Conservation (phyloP, 2,329 filamentous ascomycete genomes). For the Penicillium rolfsii region DNA sequence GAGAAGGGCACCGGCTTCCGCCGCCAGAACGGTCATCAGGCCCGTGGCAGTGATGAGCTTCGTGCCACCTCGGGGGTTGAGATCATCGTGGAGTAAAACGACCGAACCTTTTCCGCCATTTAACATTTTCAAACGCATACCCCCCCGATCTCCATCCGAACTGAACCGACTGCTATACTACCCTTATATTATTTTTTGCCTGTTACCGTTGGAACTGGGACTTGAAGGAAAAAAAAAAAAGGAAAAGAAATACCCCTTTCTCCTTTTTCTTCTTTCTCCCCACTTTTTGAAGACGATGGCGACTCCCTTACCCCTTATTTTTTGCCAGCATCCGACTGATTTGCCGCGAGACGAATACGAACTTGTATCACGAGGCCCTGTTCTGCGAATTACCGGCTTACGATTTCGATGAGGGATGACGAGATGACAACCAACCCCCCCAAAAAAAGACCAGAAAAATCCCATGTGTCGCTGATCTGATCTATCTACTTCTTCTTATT, state of each 20-base stretch:
- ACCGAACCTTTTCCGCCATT: neutral
- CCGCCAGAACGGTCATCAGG: conserved; percentile 64
- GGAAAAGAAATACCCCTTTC: conserved; percentile 6
- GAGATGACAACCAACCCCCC: conserved; percentile 44
- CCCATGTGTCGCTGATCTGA: conserved; percentile 43
- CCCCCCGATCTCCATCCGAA: conserved; percentile 3
- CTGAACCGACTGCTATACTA: conserved; percentile 3
- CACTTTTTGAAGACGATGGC: conserved; percentile 31
- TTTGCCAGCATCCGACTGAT: conserved; percentile 42
- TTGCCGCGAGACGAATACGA: conserved; percentile 47
- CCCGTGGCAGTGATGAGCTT: conserved; percentile 66
- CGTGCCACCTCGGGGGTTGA: conserved; percentile 63
- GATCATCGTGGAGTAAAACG: conserved; percentile 64
- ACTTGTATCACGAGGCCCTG: conserved; percentile 47
- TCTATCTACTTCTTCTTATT: conserved; percentile 5
- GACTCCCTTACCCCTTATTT: conserved; percentile 34
- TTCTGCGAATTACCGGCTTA: conserved; percentile 48
- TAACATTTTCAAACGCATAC: neutral
- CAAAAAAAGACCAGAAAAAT: conserved; percentile 44
- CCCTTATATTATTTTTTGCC: neutral
- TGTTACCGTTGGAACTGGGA: neutral
- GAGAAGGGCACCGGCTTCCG: conserved; percentile 63
- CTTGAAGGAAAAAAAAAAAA: conserved; percentile 12
- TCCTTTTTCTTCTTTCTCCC: conserved; percentile 7
- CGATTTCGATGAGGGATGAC: conserved; percentile 54